Evolutionary conservation across 2,329 filamentous ascomycete species (phyloP).

Genomic region (Rhynchosporium graminicola): DNA sequence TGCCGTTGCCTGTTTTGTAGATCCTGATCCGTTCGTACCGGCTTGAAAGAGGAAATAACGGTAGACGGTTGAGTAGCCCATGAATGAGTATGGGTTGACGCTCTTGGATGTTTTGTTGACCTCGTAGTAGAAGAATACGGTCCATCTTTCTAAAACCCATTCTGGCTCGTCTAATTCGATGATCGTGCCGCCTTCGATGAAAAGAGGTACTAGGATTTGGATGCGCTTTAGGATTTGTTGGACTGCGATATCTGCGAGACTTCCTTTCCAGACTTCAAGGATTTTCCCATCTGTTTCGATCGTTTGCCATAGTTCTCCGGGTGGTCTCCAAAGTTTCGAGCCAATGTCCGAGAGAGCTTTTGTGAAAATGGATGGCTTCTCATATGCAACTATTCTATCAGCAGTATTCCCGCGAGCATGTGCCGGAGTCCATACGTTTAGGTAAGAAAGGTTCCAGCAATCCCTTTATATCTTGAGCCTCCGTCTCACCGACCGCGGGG

Average conservation of each 20-base stretch:
- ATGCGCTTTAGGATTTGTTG: constrained; percentile 74
- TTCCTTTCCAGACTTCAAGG: constrained; percentile 85
- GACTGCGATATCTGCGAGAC: constrained; percentile 68
- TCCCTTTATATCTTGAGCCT: constrained; percentile 67
- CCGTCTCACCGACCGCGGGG: constrained; percentile 64
- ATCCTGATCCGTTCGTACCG: constrained; percentile 44
- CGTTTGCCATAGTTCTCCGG: constrained; percentile 68
- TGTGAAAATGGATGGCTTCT: constrained; percentile 62
- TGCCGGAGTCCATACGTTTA: constrained; percentile 50
- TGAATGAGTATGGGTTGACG: constrained; percentile 70
- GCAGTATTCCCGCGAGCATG: neutral
- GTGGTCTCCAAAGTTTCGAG: constrained; percentile 62
- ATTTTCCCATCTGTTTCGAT: constrained; percentile 62
- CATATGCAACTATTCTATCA: constrained; percentile 61
- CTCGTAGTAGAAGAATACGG: constrained; percentile 82
- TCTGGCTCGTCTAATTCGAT: constrained; percentile 71
- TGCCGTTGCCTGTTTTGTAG: constrained; percentile 32
- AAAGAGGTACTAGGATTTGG: constrained; percentile 80
- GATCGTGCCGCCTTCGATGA: constrained; percentile 88
- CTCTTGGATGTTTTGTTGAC: constrained; percentile 51
- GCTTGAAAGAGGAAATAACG: constrained; percentile 71
- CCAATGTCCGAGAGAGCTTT: constrained; percentile 50
- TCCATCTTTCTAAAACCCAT: constrained; percentile 79
- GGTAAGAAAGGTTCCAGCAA: constrained; percentile 62
- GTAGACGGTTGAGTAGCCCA: constrained; percentile 89